These are phyloP conservation scores for Fraxinus excelsior DNA, from an alignment of 257 asterid genomes.

Conservation along the genomic window DNA sequence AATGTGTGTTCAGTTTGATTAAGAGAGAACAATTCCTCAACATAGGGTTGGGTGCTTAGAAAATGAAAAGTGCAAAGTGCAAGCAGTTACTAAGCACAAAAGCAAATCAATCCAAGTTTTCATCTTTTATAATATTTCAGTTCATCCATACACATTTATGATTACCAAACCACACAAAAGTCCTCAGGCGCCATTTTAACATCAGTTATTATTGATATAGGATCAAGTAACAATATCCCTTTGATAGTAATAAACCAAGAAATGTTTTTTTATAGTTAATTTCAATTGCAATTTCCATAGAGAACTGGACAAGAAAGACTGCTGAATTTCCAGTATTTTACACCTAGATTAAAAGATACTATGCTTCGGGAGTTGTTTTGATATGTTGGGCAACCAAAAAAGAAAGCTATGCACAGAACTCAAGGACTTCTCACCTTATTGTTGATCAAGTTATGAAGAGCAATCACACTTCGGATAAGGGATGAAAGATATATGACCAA, in stretches of 20 bases:
- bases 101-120: background rate
- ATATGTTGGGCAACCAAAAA: background rate
- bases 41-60: background rate
- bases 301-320: background rate
- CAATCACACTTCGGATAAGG: no score
- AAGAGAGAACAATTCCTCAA: background rate
- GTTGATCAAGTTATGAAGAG: no score
- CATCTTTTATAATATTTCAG: background rate
- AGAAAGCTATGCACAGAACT: background rate
- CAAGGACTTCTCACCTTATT: no score
- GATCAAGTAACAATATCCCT: background rate
- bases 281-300: background rate
- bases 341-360: background rate
- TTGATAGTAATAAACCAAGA: background rate
- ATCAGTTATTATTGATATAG: background rate
- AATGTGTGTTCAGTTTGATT: background rate
- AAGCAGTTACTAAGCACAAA: background rate
- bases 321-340: background rate
- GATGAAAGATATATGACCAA: no score
- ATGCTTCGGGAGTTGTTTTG: background rate
- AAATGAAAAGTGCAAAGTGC: background rate
- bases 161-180: background rate
- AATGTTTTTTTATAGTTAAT: background rate
- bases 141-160: background rate
- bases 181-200: background rate